Base-by-base conservation (phyloP, 345 rosid genomes). In the Nephelium lappaceum region DNA sequence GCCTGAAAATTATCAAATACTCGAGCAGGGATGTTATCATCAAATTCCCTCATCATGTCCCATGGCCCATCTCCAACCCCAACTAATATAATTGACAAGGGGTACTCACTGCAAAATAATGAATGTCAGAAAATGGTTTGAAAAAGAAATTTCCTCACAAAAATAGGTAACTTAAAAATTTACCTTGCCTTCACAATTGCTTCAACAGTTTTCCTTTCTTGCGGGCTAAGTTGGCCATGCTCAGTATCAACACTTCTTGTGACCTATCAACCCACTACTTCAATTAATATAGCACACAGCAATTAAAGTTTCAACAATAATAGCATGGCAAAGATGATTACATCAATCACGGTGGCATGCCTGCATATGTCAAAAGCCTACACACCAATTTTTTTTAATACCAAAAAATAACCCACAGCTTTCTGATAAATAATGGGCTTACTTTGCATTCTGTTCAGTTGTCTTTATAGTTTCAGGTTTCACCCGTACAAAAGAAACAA, bases 51-150 rank as follows among this genome's bases (percentile, higher is more conserved):
- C 99, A 97, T 97, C 88, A 90, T 92, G 77, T 97, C 98, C 98
- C 99, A 97, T 10, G 99, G 99, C n/a, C 99, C 99, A 83, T 97
- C 99, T n/a, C 99, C 99, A 1, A 97, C 98, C 69, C 99, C 99
- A 0, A 97, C 98, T 75, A 94, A 84, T 72, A 94, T 85, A 61
- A 97, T 92, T 19, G 98, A 94, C 71, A 97, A 79, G n/a, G 98
- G 98, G 85, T 92, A 90, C 83, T 93, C 86, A 77, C 96, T 92
- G 89, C 55, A 79, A 80, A 69, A 72, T 16, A 79, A 11, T 64
- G 75, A 81, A 83, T 47, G 71, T 78, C 11, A 78, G 84, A 47
- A 79, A 43, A 41, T 27, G 61, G 75, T 45, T 73, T 80, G 72
- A 42, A 63, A 75, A 51, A 65, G 57, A 67, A 70, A 27, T 8